A percentile compares a stretch with the other conserved stretches of the same genome.
Evolutionary conservation across 768 basidiomycete species (phyloP).

Genomic region (Tricholoma matsutake): DNA sequence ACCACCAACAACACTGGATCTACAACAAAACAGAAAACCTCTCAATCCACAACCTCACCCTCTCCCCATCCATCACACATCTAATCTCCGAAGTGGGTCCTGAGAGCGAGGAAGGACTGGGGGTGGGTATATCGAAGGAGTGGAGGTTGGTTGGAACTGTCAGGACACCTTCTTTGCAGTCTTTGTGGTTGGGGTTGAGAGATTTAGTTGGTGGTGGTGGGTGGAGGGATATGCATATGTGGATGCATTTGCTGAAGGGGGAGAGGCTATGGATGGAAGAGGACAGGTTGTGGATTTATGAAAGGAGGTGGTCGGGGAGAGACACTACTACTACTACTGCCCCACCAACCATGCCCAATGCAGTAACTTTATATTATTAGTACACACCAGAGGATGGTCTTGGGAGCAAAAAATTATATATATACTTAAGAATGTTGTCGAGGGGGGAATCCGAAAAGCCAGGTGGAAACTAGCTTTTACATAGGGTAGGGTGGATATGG

Average conservation of each 20-base stretch:
- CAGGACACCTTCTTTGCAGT: slow-evolving; percentile 17
- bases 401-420: no score
- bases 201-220: slow-evolving; percentile 35
- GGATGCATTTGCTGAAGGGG: slow-evolving; percentile 4
- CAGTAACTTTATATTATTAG: no score
- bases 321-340: no score
- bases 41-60: slow-evolving; percentile 37
- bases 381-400: no score
- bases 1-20: slow-evolving; percentile 40
- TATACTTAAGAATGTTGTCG: no score
- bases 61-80: slow-evolving; percentile 49
- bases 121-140: slow-evolving; percentile 5
- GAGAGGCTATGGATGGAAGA: not conserved
- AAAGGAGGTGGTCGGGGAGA: slow-evolving; percentile 20
- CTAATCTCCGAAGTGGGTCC: slow-evolving; percentile 52
- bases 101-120: slow-evolving; percentile 11
- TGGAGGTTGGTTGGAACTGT: slow-evolving; percentile 49
- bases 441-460: no score
- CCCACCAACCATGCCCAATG: no score
- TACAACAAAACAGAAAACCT: slow-evolving; percentile 85
- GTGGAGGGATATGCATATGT: not conserved
- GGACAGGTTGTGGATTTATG: slow-evolving; percentile 50
- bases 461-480: no score
- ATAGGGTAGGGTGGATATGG: no score
- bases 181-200: slow-evolving; percentile 16